Conservation (phyloP, 2,329 filamentous ascomycete species). For the Cryphonectria parasitica region DNA sequence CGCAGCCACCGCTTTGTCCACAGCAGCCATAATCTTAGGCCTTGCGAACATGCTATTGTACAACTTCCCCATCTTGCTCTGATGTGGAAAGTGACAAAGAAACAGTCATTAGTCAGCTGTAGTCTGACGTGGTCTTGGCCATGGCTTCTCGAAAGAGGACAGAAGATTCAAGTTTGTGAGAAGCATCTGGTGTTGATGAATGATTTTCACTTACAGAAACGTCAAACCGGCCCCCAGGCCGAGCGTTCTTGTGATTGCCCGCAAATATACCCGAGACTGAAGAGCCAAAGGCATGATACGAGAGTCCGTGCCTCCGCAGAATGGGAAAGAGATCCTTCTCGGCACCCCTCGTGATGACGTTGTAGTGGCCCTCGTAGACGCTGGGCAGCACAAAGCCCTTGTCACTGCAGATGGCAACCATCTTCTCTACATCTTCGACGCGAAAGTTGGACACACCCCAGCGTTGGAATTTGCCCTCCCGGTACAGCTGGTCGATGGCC, state of each 20-base stretch:
- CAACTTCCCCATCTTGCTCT: constrained; percentile 30
- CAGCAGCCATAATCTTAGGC: constrained; percentile 35
- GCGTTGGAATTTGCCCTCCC: constrained; percentile 43
- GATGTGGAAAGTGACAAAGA: not conserved
- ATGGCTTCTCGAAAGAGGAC: too few relatives aligned
- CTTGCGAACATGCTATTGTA: constrained; percentile 37
- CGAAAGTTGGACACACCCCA: constrained; percentile 47
- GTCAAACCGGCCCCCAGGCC: constrained; percentile 34
- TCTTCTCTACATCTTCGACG: constrained; percentile 70
- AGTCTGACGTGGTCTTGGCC: too few relatives aligned
- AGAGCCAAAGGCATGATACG: constrained; percentile 42
- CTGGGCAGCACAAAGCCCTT: constrained; percentile 68
- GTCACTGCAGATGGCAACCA: constrained; percentile 67
- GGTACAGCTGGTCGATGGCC: constrained; percentile 42
- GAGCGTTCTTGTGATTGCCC: constrained; percentile 33
- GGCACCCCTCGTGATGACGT: constrained; percentile 41
- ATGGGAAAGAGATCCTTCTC: constrained; percentile 43
- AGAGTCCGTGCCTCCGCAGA: constrained; percentile 40
- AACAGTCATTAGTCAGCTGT: not conserved
- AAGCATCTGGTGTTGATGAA: too few relatives aligned
- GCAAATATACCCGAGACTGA: constrained; percentile 28
- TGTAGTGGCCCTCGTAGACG: constrained; percentile 76
- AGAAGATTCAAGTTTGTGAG: too few relatives aligned
- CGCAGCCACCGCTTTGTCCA: constrained; percentile 34
- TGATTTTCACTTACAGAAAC: constrained; percentile 30